A percentile compares a stretch with the other conserved stretches of the same genome.
Conservation (phyloP, 2,329 filamentous ascomycete species). For the Pestalotiopsis fici region DNA sequence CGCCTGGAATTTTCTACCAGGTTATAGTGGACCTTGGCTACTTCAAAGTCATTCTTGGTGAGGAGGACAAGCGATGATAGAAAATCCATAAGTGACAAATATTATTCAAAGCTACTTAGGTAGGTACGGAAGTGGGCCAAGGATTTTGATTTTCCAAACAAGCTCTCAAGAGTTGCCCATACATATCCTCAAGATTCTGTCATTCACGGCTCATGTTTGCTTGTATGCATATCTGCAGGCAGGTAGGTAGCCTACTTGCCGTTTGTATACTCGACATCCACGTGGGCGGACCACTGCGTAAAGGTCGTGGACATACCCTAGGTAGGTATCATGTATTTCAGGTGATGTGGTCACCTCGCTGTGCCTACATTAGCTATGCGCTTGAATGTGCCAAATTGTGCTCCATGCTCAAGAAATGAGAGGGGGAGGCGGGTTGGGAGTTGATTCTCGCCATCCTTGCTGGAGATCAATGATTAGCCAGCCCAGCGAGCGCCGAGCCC, state of each 20-base stretch:
- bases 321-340: background rate
- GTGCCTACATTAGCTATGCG: background rate
- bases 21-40: background rate
- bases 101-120: background rate
- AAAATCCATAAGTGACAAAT: no score
- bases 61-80: no score
- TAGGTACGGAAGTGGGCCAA: background rate
- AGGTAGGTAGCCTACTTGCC: background rate
- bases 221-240: background rate
- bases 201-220: background rate
- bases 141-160: background rate
- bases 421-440: constrained; percentile 1
- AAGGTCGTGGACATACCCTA: no score
- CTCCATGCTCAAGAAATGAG: constrained; percentile 1
- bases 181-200: background rate
- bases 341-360: background rate
- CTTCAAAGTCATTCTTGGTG: no score
- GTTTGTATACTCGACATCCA: background rate
- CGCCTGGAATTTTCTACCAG: background rate
- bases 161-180: background rate
- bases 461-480: constrained; percentile 5
- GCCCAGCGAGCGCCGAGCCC: background rate
- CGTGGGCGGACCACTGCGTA: background rate
- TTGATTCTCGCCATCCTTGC: constrained; percentile 1
- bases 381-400: constrained; percentile 7